Evolutionary conservation across 768 basidiomycete species (phyloP).

Genomic region (Vararia minispora): DNA sequence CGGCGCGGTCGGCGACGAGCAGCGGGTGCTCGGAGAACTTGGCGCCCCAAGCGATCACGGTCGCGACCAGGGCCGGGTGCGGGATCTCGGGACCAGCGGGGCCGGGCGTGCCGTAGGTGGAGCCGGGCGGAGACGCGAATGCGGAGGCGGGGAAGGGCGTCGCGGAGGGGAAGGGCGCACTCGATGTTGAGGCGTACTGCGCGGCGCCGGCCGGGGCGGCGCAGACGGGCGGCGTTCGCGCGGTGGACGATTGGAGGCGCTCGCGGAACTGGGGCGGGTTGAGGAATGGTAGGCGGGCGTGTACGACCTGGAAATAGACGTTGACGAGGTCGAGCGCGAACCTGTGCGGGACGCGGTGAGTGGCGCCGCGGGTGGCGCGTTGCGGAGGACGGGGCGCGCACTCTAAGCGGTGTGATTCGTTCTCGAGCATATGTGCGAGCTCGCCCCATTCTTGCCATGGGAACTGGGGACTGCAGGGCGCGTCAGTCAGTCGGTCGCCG

Average conservation of each 20-base stretch:
- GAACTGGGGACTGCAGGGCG: conserved; percentile 10
- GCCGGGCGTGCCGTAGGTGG: background rate
- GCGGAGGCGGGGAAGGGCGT: conserved; percentile 3
- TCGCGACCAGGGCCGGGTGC: conserved; percentile 72
- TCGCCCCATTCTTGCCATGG: conserved; percentile 67
- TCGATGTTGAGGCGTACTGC: too few relatives aligned
- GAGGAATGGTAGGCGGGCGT: conserved; percentile 79
- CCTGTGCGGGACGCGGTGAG: conserved; percentile 30
- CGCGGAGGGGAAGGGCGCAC: too few relatives aligned
- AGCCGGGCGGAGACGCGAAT: background rate
- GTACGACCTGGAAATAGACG: conserved; percentile 89
- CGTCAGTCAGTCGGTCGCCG: conserved; percentile 3
- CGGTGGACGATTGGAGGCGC: conserved; percentile 35
- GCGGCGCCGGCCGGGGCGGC: conserved; percentile 1
- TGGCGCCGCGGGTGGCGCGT: conserved; percentile 2
- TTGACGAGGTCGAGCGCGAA: conserved; percentile 90
- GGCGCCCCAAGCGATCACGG: conserved; percentile 84
- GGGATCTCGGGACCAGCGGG: conserved; percentile 26
- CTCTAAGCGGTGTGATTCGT: conserved; percentile 72
- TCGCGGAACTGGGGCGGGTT: conserved; percentile 74
- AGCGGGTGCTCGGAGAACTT: conserved; percentile 90
- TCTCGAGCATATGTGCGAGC: conserved; percentile 56
- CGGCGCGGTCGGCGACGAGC: conserved; percentile 66
- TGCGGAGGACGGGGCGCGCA: conserved; percentile 34
- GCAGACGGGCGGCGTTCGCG: background rate